These are phyloP conservation scores for Rhazya stricta DNA, from an alignment of 257 asterid genomes.

Conservation along the genomic window DNA sequence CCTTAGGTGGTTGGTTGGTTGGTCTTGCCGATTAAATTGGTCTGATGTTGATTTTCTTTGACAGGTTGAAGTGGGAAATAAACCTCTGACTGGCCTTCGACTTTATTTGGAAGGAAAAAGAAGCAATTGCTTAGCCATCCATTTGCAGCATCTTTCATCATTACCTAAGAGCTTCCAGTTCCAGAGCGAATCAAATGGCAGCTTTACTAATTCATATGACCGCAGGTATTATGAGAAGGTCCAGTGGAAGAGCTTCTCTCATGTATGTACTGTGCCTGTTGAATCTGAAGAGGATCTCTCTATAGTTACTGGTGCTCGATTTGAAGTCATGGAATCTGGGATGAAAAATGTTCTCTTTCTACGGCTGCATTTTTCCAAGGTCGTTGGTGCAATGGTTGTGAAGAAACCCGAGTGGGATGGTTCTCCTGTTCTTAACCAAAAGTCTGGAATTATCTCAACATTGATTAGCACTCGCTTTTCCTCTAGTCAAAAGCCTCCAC, in stretches of 20 bases:
- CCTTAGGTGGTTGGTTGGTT: neutral
- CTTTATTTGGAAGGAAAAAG: slow-evolving; percentile 70
- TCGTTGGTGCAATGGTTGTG: slow-evolving; percentile 50
- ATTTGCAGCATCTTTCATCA: slow-evolving; percentile 73
- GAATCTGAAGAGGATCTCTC: slow-evolving; percentile 64
- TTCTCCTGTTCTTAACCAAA: slow-evolving; percentile 51
- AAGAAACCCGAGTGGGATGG: slow-evolving; percentile 75
- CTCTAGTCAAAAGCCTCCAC: slow-evolving; percentile 47
- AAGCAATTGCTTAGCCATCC: slow-evolving; percentile 69
- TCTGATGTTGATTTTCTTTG: slow-evolving; percentile 10
- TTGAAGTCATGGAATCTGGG: slow-evolving; percentile 59
- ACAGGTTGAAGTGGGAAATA: slow-evolving; percentile 65
- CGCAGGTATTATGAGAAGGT: slow-evolving; percentile 65
- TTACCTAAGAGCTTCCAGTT: slow-evolving; percentile 63
- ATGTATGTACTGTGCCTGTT: slow-evolving; percentile 62
- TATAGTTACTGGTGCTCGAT: slow-evolving; percentile 61
- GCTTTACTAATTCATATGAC: slow-evolving; percentile 34
- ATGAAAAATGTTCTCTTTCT: slow-evolving; percentile 58
- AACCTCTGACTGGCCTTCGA: slow-evolving; percentile 67
- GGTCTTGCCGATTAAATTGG: neutral
- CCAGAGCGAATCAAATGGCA: slow-evolving; percentile 25
- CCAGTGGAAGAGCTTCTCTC: slow-evolving; percentile 72
- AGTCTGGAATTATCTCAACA: slow-evolving; percentile 65
- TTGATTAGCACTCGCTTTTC: slow-evolving; percentile 53
- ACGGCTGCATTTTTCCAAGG: slow-evolving; percentile 52